A percentile compares a stretch with the other conserved stretches of the same genome.
Evolutionary conservation across 805 yeast genomes (phyloP).

Genomic region (Ascoidea tarda): DNA sequence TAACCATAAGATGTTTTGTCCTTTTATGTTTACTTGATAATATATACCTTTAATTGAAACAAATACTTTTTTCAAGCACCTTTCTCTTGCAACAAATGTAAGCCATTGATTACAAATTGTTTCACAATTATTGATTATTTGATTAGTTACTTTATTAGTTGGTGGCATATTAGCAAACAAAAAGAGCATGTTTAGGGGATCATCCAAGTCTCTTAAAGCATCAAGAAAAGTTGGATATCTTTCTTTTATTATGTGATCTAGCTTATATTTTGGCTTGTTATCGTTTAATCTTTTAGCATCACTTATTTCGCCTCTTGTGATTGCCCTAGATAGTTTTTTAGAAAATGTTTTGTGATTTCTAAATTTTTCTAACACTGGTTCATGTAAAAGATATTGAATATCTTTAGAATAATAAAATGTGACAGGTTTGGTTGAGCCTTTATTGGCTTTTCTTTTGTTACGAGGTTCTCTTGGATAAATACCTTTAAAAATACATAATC

Average conservation of each 20-base stretch:
- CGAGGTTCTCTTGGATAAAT: constrained; percentile 95
- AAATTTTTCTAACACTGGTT: constrained; percentile 81
- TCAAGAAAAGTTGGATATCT: constrained; percentile 90
- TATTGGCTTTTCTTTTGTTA: constrained; percentile 91
- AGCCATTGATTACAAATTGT: constrained; percentile 87
- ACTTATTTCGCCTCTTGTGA: constrained; percentile 83
- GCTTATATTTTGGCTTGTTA: constrained; percentile 61
- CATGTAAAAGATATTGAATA: constrained; percentile 89
- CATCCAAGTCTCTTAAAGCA: constrained; percentile 88
- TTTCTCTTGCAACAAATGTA: constrained; percentile 81
- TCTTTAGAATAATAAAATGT: constrained; percentile 92
- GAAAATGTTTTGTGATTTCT: constrained; percentile 94
- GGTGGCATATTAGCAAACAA: constrained; percentile 93
- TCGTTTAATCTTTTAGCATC: constrained; percentile 80
- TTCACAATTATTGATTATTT: constrained; percentile 79
- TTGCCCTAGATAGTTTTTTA: constrained; percentile 74
- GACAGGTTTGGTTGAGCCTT: constrained; percentile 93
- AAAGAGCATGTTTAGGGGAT: constrained; percentile 89
- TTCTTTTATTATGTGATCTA: constrained; percentile 86
- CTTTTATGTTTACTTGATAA: constrained; percentile 79
- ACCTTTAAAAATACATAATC: constrained; percentile 95
- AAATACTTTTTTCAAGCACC: constrained; percentile 74
- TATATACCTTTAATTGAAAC: constrained; percentile 96
- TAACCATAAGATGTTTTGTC: constrained; percentile 91
- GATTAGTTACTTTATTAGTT: constrained; percentile 65